Percentiles rank a stretch among this genome's conserved stretches.
phyloP scores from a whole-genome alignment of 371 early-diverging fungal species.

The Synchytrium microbalum region DNA sequence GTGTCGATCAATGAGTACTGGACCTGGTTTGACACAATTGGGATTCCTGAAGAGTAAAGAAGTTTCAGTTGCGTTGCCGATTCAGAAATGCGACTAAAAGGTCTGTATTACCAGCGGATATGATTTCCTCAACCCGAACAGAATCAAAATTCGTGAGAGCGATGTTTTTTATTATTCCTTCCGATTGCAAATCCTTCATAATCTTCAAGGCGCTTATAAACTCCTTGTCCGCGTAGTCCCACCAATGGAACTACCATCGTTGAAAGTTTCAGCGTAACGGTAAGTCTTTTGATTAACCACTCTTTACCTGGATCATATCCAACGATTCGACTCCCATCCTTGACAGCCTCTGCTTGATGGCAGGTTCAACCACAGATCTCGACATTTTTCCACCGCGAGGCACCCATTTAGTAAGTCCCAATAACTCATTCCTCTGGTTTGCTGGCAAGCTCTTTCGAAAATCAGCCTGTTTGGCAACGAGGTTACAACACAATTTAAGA shows the following conservation, averaged over 20 bases:
- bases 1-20: slow-evolving; percentile 10
- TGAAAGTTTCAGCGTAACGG: background rate
- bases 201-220: slow-evolving; percentile 8
- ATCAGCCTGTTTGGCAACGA: background rate
- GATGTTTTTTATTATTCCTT: slow-evolving; percentile 12
- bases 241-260: slow-evolving; percentile 11
- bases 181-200: slow-evolving; percentile 8
- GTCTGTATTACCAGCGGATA: too few relatives aligned
- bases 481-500: background rate
- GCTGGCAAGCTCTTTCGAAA: slow-evolving; percentile 1
- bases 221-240: slow-evolving; percentile 11
- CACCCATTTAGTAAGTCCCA: slow-evolving; percentile 13
- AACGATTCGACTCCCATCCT: slow-evolving; percentile 9
- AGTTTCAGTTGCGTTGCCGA: too few relatives aligned
- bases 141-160: slow-evolving; percentile 15
- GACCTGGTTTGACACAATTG: slow-evolving; percentile 15
- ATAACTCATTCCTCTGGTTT: background rate
- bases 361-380: slow-evolving; percentile 7
- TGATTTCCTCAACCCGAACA: slow-evolving; percentile 7
- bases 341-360: slow-evolving; percentile 11
- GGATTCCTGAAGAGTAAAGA: too few relatives aligned
- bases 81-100: too few relatives aligned
- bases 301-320: slow-evolving; percentile 9
- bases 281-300: slow-evolving; percentile 2
- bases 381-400: slow-evolving; percentile 9